Conservation (phyloP, 2,329 filamentous ascomycete genomes). For the Celoporthe dispersa region DNA sequence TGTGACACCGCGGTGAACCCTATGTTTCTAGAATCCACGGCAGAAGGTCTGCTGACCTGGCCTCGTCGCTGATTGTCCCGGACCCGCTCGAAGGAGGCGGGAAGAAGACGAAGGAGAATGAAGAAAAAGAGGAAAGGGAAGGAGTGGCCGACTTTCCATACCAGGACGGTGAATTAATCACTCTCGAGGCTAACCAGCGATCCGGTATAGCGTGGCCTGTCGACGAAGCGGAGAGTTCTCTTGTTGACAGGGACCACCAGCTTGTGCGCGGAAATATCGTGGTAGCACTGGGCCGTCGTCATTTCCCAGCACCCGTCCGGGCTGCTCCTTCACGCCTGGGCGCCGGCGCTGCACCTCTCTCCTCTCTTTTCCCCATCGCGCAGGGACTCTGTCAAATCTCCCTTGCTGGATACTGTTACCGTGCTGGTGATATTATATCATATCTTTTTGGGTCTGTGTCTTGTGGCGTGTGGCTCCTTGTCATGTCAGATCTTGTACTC, state of each 20-base stretch:
- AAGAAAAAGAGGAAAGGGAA: not conserved
- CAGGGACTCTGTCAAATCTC: not conserved
- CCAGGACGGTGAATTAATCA: not conserved
- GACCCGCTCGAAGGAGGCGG: not conserved
- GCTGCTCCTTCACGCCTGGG: slow-evolving; percentile 4
- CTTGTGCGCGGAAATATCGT: slow-evolving; percentile 11
- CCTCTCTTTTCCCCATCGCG: not conserved
- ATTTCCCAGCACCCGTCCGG: slow-evolving; percentile 9
- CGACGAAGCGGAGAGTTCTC: slow-evolving; percentile 4
- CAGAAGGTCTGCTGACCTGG: not conserved
- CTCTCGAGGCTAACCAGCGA: not conserved
- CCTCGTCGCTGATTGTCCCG: not conserved
- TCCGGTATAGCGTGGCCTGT: not conserved
- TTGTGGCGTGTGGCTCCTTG: not conserved
- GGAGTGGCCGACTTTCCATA: not conserved
- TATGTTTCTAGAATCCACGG: not conserved
- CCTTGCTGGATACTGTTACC: not conserved
- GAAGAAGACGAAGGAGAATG: not conserved
- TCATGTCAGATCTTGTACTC: not conserved
- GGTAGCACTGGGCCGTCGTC: slow-evolving; percentile 16
- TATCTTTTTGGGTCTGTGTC: not conserved
- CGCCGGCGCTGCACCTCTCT: not conserved
- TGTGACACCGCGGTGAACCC: not conserved
- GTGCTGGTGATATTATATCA: not conserved
- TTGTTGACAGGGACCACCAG: slow-evolving; percentile 3